Evolutionary conservation across 108 stramenopile species (phyloP), one percentile per base, ranked within the genome.

Genomic region (Asterionellopsis glacialis): DNA sequence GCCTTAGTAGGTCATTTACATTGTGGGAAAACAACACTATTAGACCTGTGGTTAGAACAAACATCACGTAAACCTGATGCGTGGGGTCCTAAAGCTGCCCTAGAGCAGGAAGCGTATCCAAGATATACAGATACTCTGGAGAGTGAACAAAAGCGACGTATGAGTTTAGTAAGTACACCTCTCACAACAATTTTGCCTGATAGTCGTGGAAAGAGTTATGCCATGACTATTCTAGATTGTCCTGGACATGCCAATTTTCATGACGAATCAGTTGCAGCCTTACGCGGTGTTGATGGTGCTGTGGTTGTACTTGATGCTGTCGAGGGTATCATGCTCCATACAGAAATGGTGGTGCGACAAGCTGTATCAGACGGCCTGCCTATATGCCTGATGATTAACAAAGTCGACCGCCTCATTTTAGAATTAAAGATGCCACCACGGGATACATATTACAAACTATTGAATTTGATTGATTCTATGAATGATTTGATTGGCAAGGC

Each of bases 241-340:
- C 98, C 98, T 0, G 98, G 98, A 18, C 97, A 98, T 67, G 63
- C 77, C 1, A 82, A 98, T 62, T 99, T 99, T 73, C 85, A 85
- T 55, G 98, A 97, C 67, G 97, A 99, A 64, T 76, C 79, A 2
- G 85, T 93, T 14, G 96, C 96, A 18, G 94, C 94, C 26, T 49
- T 94, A 44, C 75, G 91, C 26, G 74, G 78, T 0, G 65, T 78
- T 22, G 98, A 99, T 77, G 95, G 96, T 16, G 95, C 81, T 4
- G 76, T 95, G 11, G 38, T 99, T 1, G 93, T 95, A 19, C 91
- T 99, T 15, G 98, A 99, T 75, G 95, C 85, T 9, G 75, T 98
- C 39, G 98, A 99, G 73, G 98, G 98, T 9, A 83, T 96, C 57
- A 90, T 97, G 91, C 59, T 95, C 75, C 85, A 91, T 49, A 97